Evolutionary conservation across 2,329 filamentous ascomycete genomes (phyloP).

Genomic region (Acephala macrosclerotiorum): DNA sequence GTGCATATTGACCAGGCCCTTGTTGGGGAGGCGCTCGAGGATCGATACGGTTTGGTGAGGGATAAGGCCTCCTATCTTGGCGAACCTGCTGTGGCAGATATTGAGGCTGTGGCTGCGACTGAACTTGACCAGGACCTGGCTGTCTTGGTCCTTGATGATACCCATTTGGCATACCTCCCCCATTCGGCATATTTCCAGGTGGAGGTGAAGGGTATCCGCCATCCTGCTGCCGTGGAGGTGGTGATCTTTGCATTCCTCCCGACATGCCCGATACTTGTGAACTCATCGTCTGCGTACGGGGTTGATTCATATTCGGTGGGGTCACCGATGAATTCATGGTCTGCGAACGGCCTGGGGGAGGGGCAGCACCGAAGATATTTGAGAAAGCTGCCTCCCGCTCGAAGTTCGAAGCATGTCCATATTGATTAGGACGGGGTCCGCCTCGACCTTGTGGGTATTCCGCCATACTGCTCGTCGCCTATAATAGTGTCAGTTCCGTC

Average conservation of each 20-base stretch:
- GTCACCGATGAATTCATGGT: slow-evolving; percentile 87
- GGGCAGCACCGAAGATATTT: slow-evolving; percentile 91
- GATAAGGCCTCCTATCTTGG: slow-evolving; percentile 73
- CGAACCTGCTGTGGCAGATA: slow-evolving; percentile 66
- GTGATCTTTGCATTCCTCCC: slow-evolving; percentile 67
- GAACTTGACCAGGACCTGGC: slow-evolving; percentile 42
- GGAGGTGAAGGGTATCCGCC: slow-evolving; percentile 43
- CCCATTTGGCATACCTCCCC: slow-evolving; percentile 52
- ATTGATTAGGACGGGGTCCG: slow-evolving; percentile 52
- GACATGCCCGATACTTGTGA: slow-evolving; percentile 45
- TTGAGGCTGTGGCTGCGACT: slow-evolving; percentile 60
- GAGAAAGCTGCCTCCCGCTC: slow-evolving; percentile 95
- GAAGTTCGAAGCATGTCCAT: slow-evolving; percentile 58
- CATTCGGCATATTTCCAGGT: slow-evolving; percentile 37
- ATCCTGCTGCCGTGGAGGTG: slow-evolving; percentile 62
- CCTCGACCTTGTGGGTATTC: slow-evolving; percentile 68
- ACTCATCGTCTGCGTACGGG: slow-evolving; percentile 81
- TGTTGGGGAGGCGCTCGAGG: slow-evolving; percentile 46
- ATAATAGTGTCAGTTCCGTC: slow-evolving; percentile 19
- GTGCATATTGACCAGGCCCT: slow-evolving; percentile 49
- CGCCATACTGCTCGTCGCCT: slow-evolving; percentile 52
- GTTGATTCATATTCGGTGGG: slow-evolving; percentile 63
- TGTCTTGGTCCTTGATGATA: slow-evolving; percentile 57
- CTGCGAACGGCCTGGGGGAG: slow-evolving; percentile 87
- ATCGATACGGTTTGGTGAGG: slow-evolving; percentile 61